Conservation (phyloP, 306 rosid genomes). For the Rubus idaeus region DNA sequence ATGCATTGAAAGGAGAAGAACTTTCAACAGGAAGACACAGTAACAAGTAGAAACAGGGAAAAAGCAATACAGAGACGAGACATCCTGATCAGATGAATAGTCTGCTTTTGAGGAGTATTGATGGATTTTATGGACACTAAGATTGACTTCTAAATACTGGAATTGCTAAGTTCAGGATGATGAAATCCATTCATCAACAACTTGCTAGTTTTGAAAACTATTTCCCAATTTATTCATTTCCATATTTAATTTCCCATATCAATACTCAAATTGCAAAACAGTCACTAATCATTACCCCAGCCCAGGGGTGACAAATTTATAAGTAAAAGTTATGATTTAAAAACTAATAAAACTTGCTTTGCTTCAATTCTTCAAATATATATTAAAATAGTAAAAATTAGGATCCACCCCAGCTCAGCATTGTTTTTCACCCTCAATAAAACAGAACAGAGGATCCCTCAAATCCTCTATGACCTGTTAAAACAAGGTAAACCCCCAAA, state of each 20-base stretch:
- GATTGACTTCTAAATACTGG: neutral
- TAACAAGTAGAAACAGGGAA: neutral
- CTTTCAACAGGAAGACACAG: neutral
- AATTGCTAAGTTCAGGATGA: neutral
- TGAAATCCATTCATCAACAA: neutral
- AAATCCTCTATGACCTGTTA: neutral
- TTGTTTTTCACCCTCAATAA: slow-evolving; percentile 2
- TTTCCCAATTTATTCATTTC: neutral
- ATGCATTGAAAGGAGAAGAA: neutral
- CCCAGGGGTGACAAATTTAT: neutral
- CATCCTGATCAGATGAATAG: neutral
- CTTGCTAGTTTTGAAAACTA: neutral
- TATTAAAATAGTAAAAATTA: neutral
- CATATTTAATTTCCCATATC: neutral
- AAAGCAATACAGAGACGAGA: neutral
- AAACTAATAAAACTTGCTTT: too few species aligned
- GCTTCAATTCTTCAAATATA: too few species aligned
- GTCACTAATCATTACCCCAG: neutral
- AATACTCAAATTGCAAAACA: neutral
- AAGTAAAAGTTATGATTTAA: neutral
- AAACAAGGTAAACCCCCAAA: neutral
- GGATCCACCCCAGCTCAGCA: neutral
- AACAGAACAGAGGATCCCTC: neutral
- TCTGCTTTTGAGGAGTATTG: neutral
- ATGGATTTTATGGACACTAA: neutral